Conservation (phyloP, 2,329 filamentous ascomycete species). For the Zelopaecilomyces penicillatus region DNA sequence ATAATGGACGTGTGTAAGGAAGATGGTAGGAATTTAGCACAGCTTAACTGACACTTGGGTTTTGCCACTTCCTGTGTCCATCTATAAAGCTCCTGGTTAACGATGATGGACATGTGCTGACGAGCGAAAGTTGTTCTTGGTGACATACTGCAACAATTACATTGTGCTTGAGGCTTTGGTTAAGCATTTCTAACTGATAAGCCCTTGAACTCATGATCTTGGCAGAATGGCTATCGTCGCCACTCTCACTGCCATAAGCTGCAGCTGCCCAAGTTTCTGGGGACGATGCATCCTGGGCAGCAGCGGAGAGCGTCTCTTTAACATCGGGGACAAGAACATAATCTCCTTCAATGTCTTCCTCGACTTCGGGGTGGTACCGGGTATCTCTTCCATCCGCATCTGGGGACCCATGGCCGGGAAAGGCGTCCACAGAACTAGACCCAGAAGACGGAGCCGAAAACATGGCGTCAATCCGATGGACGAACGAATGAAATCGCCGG, state of each 20-base stretch:
- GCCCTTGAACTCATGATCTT: conserved; percentile 39
- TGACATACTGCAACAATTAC: conserved; percentile 59
- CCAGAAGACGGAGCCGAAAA: too few species aligned
- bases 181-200: conserved; percentile 71
- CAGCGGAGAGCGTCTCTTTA: conserved; percentile 5
- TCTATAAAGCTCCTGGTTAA: conserved; percentile 36
- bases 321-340: background rate
- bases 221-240: conserved; percentile 4
- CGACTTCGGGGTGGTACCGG: too few species aligned
- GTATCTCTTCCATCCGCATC: too few species aligned
- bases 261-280: conserved; percentile 2
- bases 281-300: conserved; percentile 5
- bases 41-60: conserved; percentile 57
- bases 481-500: too few species aligned
- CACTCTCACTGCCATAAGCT: conserved; percentile 2
- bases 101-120: background rate
- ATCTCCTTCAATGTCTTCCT: too few species aligned
- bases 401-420: too few species aligned
- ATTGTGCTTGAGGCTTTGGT: conserved; percentile 59
- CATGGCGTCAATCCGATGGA: too few species aligned
- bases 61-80: conserved; percentile 75
- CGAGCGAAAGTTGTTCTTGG: too few species aligned
- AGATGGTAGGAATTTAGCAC: background rate
- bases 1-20: background rate
- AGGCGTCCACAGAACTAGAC: too few species aligned